These are phyloP conservation scores for Westerdykella sp. DNA, from an alignment of 2,329 filamentous ascomycete genomes.

Conservation along the genomic window DNA sequence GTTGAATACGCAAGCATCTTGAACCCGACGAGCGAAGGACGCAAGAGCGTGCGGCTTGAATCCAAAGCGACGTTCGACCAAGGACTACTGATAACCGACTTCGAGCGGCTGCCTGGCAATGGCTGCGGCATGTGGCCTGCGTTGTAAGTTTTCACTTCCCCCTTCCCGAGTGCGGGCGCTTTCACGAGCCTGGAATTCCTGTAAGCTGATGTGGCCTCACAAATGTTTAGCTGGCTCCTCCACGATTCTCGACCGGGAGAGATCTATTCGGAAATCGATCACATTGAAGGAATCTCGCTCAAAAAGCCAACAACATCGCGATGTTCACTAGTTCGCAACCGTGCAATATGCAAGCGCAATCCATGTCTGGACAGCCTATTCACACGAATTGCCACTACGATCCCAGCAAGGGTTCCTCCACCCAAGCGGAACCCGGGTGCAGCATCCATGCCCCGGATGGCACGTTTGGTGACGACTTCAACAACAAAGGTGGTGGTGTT, in stretches of 20 bases:
- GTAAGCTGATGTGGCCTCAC: constrained; percentile 1
- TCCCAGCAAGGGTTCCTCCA: no score
- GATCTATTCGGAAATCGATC: no score
- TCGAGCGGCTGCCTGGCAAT: constrained; percentile 23
- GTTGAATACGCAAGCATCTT: constrained; percentile 16
- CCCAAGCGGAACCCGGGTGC: no score
- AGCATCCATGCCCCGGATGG: no score
- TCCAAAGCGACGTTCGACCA: constrained; percentile 16
- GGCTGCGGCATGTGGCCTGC: constrained; percentile 28
- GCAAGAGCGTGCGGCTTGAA: constrained; percentile 20
- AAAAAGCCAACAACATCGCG: no score
- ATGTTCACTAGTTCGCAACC: no score
- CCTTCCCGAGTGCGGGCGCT: neutral
- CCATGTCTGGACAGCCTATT: no score
- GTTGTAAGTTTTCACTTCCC: constrained; percentile 15
- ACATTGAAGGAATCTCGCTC: no score
- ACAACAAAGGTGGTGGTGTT: no score
- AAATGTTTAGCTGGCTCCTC: constrained; percentile 28
- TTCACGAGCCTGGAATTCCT: neutral
- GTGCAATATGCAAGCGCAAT: no score
- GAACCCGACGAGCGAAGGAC: constrained; percentile 9
- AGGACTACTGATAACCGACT: constrained; percentile 24
- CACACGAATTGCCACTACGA: no score
- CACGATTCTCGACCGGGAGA: constrained; percentile 21
- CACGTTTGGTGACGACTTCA: no score